phyloP scores from a whole-genome alignment of 495 filamentous ascomycete genomes.

The Rusavskia elegans region DNA sequence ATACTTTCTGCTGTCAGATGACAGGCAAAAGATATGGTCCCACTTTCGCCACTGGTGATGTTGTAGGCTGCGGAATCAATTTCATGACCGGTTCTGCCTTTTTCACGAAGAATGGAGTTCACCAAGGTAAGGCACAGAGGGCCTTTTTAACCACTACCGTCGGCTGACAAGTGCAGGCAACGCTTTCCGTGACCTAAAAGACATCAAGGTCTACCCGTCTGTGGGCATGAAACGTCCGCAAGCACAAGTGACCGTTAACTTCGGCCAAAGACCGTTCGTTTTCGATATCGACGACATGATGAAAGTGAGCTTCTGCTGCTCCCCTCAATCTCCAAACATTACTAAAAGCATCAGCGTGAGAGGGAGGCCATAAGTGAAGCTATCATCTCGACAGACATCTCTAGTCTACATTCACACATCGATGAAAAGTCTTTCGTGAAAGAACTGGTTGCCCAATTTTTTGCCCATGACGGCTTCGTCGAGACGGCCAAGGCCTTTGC shows the following conservation, averaged over 20 bases:
- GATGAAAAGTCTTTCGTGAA: slow-evolving; percentile 70
- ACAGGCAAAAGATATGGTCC: slow-evolving; percentile 65
- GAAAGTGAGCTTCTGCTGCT: slow-evolving; percentile 34
- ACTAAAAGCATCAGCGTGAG: slow-evolving; percentile 33
- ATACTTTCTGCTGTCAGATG: slow-evolving; percentile 60
- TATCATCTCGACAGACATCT: slow-evolving; percentile 33
- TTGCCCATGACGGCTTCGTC: slow-evolving; percentile 94
- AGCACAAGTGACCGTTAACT: slow-evolving; percentile 76
- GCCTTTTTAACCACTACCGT: slow-evolving; percentile 6
- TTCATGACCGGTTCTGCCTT: slow-evolving; percentile 77
- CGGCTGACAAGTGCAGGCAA: slow-evolving; percentile 32
- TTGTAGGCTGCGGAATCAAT: slow-evolving; percentile 86
- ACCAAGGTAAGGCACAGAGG: slow-evolving; percentile 39
- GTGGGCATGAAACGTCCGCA: slow-evolving; percentile 87
- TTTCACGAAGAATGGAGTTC: slow-evolving; percentile 85
- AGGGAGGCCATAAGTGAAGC: slow-evolving; percentile 40
- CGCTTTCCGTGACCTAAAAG: slow-evolving; percentile 67
- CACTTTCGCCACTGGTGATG: slow-evolving; percentile 58
- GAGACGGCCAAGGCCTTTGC: slow-evolving; percentile 84
- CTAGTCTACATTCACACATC: slow-evolving; percentile 46
- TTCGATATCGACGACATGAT: slow-evolving; percentile 89
- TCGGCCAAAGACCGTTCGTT: slow-evolving; percentile 77
- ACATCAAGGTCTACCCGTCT: slow-evolving; percentile 59
- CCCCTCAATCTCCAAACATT: slow-evolving; percentile 7
- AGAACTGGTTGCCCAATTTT: slow-evolving; percentile 68